These are phyloP conservation scores for Colletotrichum spaethianum DNA, from an alignment of 2,329 filamentous ascomycete genomes.

Conservation along the genomic window DNA sequence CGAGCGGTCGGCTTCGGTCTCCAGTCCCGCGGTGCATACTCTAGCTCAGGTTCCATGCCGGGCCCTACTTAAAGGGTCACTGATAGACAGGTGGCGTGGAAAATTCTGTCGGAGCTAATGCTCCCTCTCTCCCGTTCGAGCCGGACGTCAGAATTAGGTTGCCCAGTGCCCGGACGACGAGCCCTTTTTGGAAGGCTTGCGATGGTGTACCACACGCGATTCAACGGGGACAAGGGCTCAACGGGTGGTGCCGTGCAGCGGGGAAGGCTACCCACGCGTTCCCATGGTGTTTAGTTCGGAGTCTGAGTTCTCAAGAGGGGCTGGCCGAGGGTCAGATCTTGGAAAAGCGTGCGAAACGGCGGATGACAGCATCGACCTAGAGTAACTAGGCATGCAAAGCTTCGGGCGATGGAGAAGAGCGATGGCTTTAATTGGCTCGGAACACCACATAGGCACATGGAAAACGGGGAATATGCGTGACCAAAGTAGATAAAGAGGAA, in stretches of 20 bases:
- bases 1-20: neutral
- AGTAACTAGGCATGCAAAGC: neutral
- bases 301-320: conserved; percentile 12
- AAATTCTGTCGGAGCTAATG: conserved; percentile 20
- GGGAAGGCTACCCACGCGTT: neutral
- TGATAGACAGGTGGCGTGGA: conserved; percentile 7
- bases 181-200: conserved; percentile 20
- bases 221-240: conserved; percentile 16
- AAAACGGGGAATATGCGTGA: conserved; percentile 3
- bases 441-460: neutral
- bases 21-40: neutral
- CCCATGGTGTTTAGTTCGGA: conserved; percentile 4
- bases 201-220: conserved; percentile 28
- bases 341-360: neutral
- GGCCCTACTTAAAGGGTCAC: neutral
- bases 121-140: neutral
- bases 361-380: neutral
- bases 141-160: conserved; percentile 34
- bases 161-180: conserved; percentile 25
- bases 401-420: neutral
- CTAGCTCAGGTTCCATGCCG: neutral
- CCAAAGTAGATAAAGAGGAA: neutral
- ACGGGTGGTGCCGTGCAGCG: conserved; percentile 8
- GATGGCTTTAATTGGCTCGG: conserved; percentile 1
- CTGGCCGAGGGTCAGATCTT: neutral